Conservation (phyloP, 495 filamentous ascomycete genomes). For the Aspergillus kassunensis region DNA sequence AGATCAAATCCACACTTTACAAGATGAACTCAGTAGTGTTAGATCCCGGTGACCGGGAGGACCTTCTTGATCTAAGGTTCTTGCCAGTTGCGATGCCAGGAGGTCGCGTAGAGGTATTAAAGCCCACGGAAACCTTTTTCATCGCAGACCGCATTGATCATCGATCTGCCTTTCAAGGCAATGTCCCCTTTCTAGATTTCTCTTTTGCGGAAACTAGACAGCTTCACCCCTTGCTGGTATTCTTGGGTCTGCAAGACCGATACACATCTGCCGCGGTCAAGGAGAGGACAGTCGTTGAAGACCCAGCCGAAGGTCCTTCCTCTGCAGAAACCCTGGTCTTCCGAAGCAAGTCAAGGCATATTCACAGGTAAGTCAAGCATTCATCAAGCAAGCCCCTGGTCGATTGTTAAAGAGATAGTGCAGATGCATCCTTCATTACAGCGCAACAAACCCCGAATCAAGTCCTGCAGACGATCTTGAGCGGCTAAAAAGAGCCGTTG, state of each 20-base stretch:
- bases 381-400: no score
- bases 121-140: neutral
- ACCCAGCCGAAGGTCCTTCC: no score
- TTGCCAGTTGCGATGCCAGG: neutral
- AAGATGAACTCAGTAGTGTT: neutral
- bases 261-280: no score
- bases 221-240: neutral
- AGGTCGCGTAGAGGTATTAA: neutral
- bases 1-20: neutral
- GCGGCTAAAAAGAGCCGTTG: neutral
- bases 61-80: neutral
- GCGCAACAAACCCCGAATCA: neutral
- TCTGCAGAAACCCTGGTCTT: no score
- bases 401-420: no score
- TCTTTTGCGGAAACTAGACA: neutral
- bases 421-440: neutral
- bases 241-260: no score
- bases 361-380: no score
- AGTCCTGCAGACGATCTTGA: neutral
- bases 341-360: no score
- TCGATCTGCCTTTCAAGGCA: neutral
- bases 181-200: neutral
- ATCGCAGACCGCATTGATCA: constrained; percentile 1
- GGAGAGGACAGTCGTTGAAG: no score
- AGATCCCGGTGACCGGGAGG: neutral